Base-by-base conservation (phyloP, 2,329 filamentous ascomycete species). In the Claviceps humidiphila region DNA sequence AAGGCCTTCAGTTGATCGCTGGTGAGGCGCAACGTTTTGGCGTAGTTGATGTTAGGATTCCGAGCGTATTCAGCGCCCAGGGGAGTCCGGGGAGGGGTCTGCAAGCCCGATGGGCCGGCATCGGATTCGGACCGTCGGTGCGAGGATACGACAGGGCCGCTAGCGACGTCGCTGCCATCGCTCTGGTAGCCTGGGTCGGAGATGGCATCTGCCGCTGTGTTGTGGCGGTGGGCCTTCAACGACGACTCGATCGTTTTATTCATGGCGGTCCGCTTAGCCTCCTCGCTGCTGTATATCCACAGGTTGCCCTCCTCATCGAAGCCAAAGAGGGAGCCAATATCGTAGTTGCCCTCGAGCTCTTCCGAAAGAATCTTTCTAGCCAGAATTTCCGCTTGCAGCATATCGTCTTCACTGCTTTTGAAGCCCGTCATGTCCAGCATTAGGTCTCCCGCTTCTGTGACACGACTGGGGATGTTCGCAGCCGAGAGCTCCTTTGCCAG, bases 211-310 rank as follows among this genome's bases (percentile, higher is more conserved):
- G 82, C 79, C 17, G 80, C 78, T 20, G 80, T 71, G 40, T 81
- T 73, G 14, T 69, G 66, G 16, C 70, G 66, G 53, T 70, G 68
- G 9, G 70, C 66, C 17, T 71, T 69, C 47, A 78, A 63, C 9
- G 74, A 71, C 7, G 73, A 70, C 52, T 78, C 75, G 55, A 77
- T 74, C 1, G 76, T 77, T 59, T 72, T 77, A 64, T 85, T 83
- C 71, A 84, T 84, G 37, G 91, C 91, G 6, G 87, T 85, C 61
- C 93, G 85, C 64, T 96, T 97, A 24, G 93, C 89, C 63, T 95
- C 90, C 66, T 97, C 90, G 61, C 90, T 97, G 69, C 89, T 93
- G 71, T 98, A 98, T 58, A 98, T 97, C 91, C 93, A 97, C n/a
- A 98, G 75, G 61, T 98, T 98, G 6, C 93, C 93, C 54, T 93